These are phyloP conservation scores for Globisporangium cylindrosporum DNA, from an alignment of 352 stramenopile species.

Conservation along the genomic window DNA sequence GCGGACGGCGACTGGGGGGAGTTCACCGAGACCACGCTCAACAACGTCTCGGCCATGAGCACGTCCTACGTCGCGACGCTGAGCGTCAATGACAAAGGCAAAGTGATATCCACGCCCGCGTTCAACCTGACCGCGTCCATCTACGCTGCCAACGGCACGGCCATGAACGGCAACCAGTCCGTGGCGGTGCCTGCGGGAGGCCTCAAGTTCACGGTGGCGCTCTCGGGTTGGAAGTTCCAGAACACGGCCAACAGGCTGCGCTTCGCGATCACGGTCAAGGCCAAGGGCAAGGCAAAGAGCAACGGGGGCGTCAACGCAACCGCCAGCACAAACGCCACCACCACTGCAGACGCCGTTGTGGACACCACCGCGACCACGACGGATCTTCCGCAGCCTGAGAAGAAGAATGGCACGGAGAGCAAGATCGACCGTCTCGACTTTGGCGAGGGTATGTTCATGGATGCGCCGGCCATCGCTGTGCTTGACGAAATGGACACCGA, in stretches of 20 bases:
- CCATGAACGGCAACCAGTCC: slow-evolving; percentile 29
- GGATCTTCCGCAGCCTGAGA: neutral
- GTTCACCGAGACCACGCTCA: too few species aligned
- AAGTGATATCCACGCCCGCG: neutral
- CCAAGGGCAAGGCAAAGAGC: slow-evolving; percentile 17
- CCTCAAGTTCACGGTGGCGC: slow-evolving; percentile 45
- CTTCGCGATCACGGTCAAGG: slow-evolving; percentile 32
- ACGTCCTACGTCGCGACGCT: too few species aligned
- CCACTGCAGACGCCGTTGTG: too few species aligned
- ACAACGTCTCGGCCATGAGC: too few species aligned
- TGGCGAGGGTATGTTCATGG: slow-evolving; percentile 24
- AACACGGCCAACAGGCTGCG: slow-evolving; percentile 20
- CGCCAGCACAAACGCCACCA: too few species aligned
- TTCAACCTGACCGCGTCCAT: slow-evolving; percentile 44
- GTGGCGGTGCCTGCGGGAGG: slow-evolving; percentile 32
- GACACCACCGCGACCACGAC: too few species aligned
- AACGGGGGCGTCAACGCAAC: too few species aligned
- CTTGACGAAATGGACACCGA: too few species aligned
- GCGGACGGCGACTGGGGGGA: too few species aligned
- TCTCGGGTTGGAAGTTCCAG: slow-evolving; percentile 32
- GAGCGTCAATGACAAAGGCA: too few species aligned
- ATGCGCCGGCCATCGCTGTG: too few species aligned
- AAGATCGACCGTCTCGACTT: slow-evolving; percentile 29
- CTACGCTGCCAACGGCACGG: slow-evolving; percentile 24
- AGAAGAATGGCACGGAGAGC: slow-evolving; percentile 12